Percentiles rank a stretch among this genome's conserved stretches.
Evolutionary conservation across 768 basidiomycete species (phyloP).

Genomic region (Macrolepiota fuliginosa): DNA sequence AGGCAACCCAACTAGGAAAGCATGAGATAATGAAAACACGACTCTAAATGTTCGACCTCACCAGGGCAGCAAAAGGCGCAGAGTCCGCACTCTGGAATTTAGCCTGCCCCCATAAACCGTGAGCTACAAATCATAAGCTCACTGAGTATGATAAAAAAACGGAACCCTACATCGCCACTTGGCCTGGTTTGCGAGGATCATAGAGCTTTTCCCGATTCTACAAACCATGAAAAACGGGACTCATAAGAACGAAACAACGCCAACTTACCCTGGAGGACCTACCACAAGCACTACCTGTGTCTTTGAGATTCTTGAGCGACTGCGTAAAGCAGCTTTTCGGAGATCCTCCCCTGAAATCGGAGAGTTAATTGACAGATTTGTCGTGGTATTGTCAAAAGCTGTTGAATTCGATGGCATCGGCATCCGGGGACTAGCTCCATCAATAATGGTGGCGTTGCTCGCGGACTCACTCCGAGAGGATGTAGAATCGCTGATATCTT

Average conservation of each 20-base stretch:
- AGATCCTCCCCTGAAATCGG: slow-evolving; percentile 40
- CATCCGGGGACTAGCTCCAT: slow-evolving; percentile 21
- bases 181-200: slow-evolving; percentile 67
- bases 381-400: slow-evolving; percentile 22
- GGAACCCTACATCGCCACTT: slow-evolving; percentile 59
- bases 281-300: slow-evolving; percentile 62
- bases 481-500: slow-evolving; percentile 40
- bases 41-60: slow-evolving; percentile 24
- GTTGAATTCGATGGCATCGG: slow-evolving; percentile 20
- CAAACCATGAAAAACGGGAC: slow-evolving; percentile 13
- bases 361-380: slow-evolving; percentile 29
- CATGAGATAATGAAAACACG: slow-evolving; percentile 6
- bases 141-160: background rate
- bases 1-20: slow-evolving; percentile 55
- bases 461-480: slow-evolving; percentile 44
- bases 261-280: slow-evolving; percentile 59
- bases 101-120: slow-evolving; percentile 76
- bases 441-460: slow-evolving; percentile 18
- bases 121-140: slow-evolving; percentile 32
- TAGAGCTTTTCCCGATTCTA: slow-evolving; percentile 73
- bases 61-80: slow-evolving; percentile 68
- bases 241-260: slow-evolving; percentile 5
- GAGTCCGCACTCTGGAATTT: slow-evolving; percentile 67
- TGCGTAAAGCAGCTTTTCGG: slow-evolving; percentile 41
- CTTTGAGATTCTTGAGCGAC: slow-evolving; percentile 39